Evolutionary conservation across 2,329 filamentous ascomycete genomes (phyloP).

Genomic region (Neopestalotiopsis sp.): DNA sequence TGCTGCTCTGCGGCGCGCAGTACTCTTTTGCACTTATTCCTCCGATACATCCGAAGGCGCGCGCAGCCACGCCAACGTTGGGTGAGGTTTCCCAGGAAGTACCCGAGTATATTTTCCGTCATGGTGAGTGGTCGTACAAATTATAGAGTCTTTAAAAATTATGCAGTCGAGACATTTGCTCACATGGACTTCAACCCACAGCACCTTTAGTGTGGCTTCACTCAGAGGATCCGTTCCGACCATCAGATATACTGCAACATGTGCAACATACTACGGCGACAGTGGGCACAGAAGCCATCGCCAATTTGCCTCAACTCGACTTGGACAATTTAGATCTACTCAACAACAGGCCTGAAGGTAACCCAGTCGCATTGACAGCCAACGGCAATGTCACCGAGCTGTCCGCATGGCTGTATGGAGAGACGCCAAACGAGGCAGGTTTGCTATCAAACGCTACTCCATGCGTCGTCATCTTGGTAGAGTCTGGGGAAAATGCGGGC

Average conservation of each 20-base stretch:
- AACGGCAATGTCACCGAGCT: slow-evolving; percentile 1
- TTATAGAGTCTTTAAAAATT: neutral
- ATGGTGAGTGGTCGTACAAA: neutral
- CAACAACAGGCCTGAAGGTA: neutral
- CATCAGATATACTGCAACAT: slow-evolving; percentile 12
- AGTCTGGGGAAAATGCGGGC: neutral
- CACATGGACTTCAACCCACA: neutral
- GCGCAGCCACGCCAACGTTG: neutral
- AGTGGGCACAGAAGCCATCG: neutral
- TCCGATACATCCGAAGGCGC: neutral
- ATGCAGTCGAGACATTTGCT: neutral
- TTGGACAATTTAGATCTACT: slow-evolving; percentile 5
- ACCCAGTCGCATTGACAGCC: slow-evolving; percentile 5
- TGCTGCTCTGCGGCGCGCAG: neutral
- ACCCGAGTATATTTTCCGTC: neutral
- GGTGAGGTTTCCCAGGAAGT: neutral
- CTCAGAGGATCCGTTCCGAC: slow-evolving; percentile 12
- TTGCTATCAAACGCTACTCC: neutral
- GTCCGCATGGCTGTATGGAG: slow-evolving; percentile 8
- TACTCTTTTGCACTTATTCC: neutral
- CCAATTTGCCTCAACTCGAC: neutral
- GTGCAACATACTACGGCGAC: slow-evolving; percentile 2
- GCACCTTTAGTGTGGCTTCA: slow-evolving; percentile 10
- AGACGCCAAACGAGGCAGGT: slow-evolving; percentile 5
- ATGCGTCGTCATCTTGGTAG: slow-evolving; percentile 6